Base-by-base conservation (phyloP, 306 rosid species). In the Dalbergia cultrata region DNA sequence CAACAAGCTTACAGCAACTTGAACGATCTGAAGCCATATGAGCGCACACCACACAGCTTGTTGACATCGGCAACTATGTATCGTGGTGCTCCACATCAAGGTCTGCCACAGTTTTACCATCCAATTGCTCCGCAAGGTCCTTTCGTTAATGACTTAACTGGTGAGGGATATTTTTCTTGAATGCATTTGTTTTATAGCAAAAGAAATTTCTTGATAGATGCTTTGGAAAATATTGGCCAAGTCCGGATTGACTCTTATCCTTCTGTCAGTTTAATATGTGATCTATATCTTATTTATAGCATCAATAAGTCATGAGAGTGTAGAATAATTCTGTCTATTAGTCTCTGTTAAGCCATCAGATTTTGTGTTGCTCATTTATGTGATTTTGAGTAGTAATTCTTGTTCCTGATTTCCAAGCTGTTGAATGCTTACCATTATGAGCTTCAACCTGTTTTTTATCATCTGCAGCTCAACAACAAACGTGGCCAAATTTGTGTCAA, bases 111-210 rank as follows among this genome's bases (percentile, higher is more conserved):
- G 4, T 21, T 76, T 35, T 71, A 13, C 4, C 18, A 49, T 13
- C 65, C 74, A 31, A 8, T 70, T 78, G 2, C 43, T 35, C 75
- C 21, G 11, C 85, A 84, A 85, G 91, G 95, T 92, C 39, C 21
- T 6, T 69, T 69, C 59, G 13, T 43, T 41, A 11, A 33, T 9
- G 43, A 41, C 10, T 67, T 43, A 5, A 19, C 33, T 6, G 73
- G 57, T 54, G 57, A 67, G 6, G 11, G 18, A 45, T 43, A 8
- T 16, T 39, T 37, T 39, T 9, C 31, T 61, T 61, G 16, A 35
- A 65, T n/a, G 9, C 70, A 65, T n/a, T 65, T 39, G 53, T 47
- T 47, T 47, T 47, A 47, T 47, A 3, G 47, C 10, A 43, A 7
- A 43, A 43, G 47, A 43, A 43, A 43, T 43, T 3, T 47, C 53